These are phyloP conservation scores for Ustilago crameri DNA, from an alignment of 1,284 basidiomycete genomes.

Conservation along the genomic window DNA sequence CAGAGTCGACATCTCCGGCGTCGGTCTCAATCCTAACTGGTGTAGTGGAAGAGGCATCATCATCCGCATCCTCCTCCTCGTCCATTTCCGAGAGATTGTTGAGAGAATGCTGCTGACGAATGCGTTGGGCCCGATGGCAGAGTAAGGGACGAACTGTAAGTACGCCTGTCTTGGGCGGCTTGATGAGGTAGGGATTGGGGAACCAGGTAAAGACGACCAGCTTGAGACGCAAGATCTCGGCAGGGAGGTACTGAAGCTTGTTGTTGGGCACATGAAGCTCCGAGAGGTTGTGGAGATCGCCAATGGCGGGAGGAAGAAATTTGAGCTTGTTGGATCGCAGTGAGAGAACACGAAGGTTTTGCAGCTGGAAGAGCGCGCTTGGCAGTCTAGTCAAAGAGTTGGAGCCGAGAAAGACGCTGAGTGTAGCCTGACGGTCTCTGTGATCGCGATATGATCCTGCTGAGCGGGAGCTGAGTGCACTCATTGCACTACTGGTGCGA, in stretches of 20 bases:
- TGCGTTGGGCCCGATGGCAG: conserved; percentile 20
- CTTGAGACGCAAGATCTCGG: conserved; percentile 62
- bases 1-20: neutral
- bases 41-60: conserved; percentile 27
- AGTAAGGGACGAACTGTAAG: conserved; percentile 39
- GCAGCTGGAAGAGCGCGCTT: conserved; percentile 63
- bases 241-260: conserved; percentile 58
- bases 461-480: conserved; percentile 29
- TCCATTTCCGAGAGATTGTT: conserved; percentile 22
- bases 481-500: conserved; percentile 33
- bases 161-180: conserved; percentile 35
- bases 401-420: conserved; percentile 48
- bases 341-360: conserved; percentile 63
- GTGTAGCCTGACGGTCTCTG: conserved; percentile 45
- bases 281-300: conserved; percentile 57
- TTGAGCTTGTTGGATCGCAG: conserved; percentile 63
- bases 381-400: conserved; percentile 59
- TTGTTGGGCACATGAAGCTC: conserved; percentile 64
- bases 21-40: conserved; percentile 14
- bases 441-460: conserved; percentile 37
- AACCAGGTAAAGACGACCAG: conserved; percentile 60
- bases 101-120: conserved; percentile 20
- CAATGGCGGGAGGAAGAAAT: conserved; percentile 60
- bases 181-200: conserved; percentile 60
- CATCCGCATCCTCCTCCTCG: conserved; percentile 21